Base-by-base conservation (phyloP, 1,284 basidiomycete species). In the Heterobasidion irregulare region DNA sequence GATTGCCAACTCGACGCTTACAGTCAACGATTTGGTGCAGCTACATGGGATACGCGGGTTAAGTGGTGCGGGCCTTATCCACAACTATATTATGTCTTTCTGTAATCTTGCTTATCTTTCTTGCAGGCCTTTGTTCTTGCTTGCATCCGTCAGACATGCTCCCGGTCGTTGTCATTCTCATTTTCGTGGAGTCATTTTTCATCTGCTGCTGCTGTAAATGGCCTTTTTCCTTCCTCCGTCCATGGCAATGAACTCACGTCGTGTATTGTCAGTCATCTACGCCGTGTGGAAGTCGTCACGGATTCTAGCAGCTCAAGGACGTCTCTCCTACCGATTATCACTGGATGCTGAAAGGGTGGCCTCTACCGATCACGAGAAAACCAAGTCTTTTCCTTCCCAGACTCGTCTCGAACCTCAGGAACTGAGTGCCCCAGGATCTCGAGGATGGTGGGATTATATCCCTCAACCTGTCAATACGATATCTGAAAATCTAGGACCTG, bases 171-270 rank as follows among this genome's bases (percentile, higher is more conserved):
- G 32, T 47, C 13, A 53, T 85, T 82, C 63, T 48, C 15, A 77
- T 81, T 53, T 75, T 81, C 19, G 60, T 71, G 6, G 78, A 85
- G 63, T 77, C 82, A 0, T 63, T 78, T 10, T 83, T 85, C 61
- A 75, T 85, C 32, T 80, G 76, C 61, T 66, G 70, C 44, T 85
- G 83, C 64, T 85, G 83, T 85, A 61, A 64, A 82, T 74, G 12
- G 43, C n/a, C 49, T 32, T 34, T 54, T 45, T n/a, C 26, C 51
- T 46, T 44, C 3, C 15, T 47, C 35, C 36, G 8, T 26, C 13
- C 43, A 16, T 50, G 50, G 19, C 34, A 55, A 10, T 44, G 52
- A 7, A 38, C 35, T 10, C 33, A 41, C 56, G 50, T 38, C 47
- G 26, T 26, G 26, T 26, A 26, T 26, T 5, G 48, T 59, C 56